Conservation (phyloP, 2,329 filamentous ascomycete species). For the Pseudonectria buxi region DNA sequence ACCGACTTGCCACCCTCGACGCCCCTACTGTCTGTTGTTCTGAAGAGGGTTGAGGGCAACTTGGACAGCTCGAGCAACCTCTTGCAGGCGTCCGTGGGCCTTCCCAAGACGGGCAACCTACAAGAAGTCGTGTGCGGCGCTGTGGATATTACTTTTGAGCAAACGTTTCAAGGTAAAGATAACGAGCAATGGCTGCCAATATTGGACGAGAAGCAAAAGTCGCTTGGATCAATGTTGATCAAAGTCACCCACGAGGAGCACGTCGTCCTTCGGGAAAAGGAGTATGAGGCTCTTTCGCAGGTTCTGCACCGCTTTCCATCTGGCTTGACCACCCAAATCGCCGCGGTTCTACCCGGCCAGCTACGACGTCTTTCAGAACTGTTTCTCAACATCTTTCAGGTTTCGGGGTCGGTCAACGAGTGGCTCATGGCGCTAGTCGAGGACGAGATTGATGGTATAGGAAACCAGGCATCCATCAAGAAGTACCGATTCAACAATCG, state of each 20-base stretch:
- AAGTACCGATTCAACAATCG: slow-evolving; percentile 66
- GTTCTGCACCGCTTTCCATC: slow-evolving; percentile 79
- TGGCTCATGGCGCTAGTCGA: slow-evolving; percentile 93
- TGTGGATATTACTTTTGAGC: slow-evolving; percentile 76
- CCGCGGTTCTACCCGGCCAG: slow-evolving; percentile 68
- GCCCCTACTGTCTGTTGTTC: slow-evolving; percentile 61
- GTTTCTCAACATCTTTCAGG: slow-evolving; percentile 91
- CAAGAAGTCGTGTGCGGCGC: slow-evolving; percentile 56
- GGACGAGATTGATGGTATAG: slow-evolving; percentile 91
- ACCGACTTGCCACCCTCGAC: slow-evolving; percentile 62
- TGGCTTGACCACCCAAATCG: slow-evolving; percentile 78
- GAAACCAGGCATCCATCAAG: slow-evolving; percentile 72
- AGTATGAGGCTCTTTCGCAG: slow-evolving; percentile 78
- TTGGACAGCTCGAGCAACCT: slow-evolving; percentile 35
- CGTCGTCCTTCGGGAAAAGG: slow-evolving; percentile 76
- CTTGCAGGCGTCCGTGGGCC: slow-evolving; percentile 20
- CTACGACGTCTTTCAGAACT: slow-evolving; percentile 77
- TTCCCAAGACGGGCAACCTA: slow-evolving; percentile 33
- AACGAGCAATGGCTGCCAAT: slow-evolving; percentile 86
- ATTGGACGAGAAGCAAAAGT: slow-evolving; percentile 66
- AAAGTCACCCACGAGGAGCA: slow-evolving; percentile 81
- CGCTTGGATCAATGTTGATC: slow-evolving; percentile 77
- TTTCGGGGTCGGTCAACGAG: slow-evolving; percentile 73
- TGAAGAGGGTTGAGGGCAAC: slow-evolving; percentile 58
- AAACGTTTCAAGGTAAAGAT: slow-evolving; percentile 69